Evolutionary conservation across 805 yeast species (phyloP).

Genomic region (Wickerhamomyces rabaulensis): DNA sequence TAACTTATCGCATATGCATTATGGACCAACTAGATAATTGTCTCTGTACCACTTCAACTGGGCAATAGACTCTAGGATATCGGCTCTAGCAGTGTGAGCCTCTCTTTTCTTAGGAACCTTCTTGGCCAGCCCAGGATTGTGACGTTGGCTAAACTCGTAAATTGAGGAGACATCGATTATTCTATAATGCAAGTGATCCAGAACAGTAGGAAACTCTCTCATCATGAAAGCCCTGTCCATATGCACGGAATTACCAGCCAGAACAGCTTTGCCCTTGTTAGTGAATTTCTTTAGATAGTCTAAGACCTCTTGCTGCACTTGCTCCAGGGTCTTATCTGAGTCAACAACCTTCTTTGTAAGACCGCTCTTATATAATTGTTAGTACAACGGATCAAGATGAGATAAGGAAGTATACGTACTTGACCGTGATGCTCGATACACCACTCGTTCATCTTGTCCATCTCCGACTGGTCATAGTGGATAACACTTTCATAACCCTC

Average conservation of each 20-base stretch:
- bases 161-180: conserved; percentile 86
- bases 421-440: conserved; percentile 74
- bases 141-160: conserved; percentile 75
- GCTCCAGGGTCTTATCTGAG: conserved; percentile 44
- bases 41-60: conserved; percentile 77
- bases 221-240: conserved; percentile 84
- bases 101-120: conserved; percentile 57
- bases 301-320: conserved; percentile 64
- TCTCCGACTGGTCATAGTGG: conserved; percentile 52
- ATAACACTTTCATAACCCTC: conserved; percentile 80
- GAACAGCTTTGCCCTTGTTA: conserved; percentile 53
- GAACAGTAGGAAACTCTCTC: conserved; percentile 68
- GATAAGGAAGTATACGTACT: conserved; percentile 2
- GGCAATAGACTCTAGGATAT: conserved; percentile 81
- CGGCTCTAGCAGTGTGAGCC: conserved; percentile 83
- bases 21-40: conserved; percentile 44
- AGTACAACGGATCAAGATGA: background rate
- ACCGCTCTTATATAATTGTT: conserved; percentile 41
- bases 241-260: conserved; percentile 92
- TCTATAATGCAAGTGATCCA: conserved; percentile 60
- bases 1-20: background rate
- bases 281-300: conserved; percentile 54
- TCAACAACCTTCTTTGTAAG: conserved; percentile 64
- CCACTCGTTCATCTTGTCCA: conserved; percentile 85
- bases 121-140: conserved; percentile 58